A percentile compares a stretch with the other conserved stretches of the same genome.
phyloP scores from a whole-genome alignment of 179 eudicot species.

The Nepenthes alata region DNA sequence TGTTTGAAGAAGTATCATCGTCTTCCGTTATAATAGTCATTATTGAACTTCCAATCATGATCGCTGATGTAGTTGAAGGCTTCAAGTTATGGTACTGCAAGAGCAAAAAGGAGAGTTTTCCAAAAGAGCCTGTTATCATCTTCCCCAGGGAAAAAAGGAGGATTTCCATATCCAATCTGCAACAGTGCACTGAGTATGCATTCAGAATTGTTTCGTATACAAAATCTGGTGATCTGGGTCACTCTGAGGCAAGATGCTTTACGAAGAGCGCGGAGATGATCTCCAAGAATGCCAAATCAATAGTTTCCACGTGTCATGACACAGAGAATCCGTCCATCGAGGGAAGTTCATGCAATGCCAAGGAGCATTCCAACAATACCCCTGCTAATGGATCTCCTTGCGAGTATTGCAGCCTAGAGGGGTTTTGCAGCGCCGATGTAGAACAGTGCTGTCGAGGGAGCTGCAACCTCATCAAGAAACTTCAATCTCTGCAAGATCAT shows the following conservation, averaged over 20 bases:
- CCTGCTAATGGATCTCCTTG: conserved; percentile 41
- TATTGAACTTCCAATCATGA: conserved; percentile 39
- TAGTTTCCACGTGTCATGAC: conserved; percentile 5
- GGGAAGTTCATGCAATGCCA: conserved; percentile 24
- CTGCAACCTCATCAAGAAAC: conserved; percentile 8
- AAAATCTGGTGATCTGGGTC: conserved; percentile 68
- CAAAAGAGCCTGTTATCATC: conserved; percentile 44
- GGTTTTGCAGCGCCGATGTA: conserved; percentile 26
- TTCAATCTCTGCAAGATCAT: not conserved
- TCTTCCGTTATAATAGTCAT: conserved; percentile 66
- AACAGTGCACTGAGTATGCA: conserved; percentile 82
- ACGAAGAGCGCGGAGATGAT: conserved; percentile 59
- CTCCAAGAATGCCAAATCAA: conserved; percentile 21
- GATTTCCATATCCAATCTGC: conserved; percentile 48
- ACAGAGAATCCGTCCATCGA: conserved; percentile 21
- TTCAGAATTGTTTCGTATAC: conserved; percentile 60
- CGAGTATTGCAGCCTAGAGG: conserved; percentile 44
- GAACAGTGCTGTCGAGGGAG: conserved; percentile 19
- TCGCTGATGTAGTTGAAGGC: conserved; percentile 37
- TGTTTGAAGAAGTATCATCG: conserved; percentile 68
- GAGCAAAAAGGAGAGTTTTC: conserved; percentile 34
- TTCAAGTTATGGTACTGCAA: conserved; percentile 85
- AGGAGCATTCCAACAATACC: conserved; percentile 21
- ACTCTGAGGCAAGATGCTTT: conserved; percentile 77
- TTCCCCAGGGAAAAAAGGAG: conserved; percentile 55